A percentile compares a stretch with the other conserved stretches of the same genome.
These are phyloP conservation scores for Leccinum truebloodii DNA, from an alignment of 768 basidiomycete genomes.

Conservation along the genomic window DNA sequence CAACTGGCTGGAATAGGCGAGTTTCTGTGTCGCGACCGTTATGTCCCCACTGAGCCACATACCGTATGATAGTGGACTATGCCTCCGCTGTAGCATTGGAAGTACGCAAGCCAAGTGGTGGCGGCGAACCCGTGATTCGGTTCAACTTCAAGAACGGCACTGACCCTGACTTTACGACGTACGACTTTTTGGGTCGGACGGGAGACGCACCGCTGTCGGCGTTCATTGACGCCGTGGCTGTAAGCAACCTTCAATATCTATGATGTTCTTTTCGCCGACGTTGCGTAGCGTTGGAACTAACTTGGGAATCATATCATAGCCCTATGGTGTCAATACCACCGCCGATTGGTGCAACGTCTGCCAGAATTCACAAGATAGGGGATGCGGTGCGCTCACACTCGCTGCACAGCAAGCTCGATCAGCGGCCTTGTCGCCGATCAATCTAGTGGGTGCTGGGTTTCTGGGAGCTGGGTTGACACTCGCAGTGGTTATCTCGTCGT, in stretches of 20 bases:
- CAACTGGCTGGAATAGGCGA: conserved; percentile 61
- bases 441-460: conserved; percentile 65
- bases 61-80: conserved; percentile 51
- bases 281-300: neutral
- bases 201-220: conserved; percentile 56
- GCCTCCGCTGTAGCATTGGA: conserved; percentile 60
- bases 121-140: conserved; percentile 52
- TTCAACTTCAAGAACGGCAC: conserved; percentile 76
- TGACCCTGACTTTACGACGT: conserved; percentile 42
- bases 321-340: conserved; percentile 51
- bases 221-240: conserved; percentile 46
- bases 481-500: conserved; percentile 39
- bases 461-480: conserved; percentile 60
- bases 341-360: conserved; percentile 61
- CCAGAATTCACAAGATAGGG: conserved; percentile 55
- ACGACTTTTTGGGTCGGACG: conserved; percentile 45
- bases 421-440: conserved; percentile 42
- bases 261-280: neutral
- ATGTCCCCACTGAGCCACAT: neutral
- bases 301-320: conserved; percentile 33
- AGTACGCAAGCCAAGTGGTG: conserved; percentile 48
- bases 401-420: conserved; percentile 28
- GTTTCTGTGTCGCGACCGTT: neutral
- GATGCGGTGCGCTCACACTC: conserved; percentile 50
- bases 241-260: conserved; percentile 17